Evolutionary conservation across 2,329 filamentous ascomycete species (phyloP).

Genomic region (Fusarium redolens): DNA sequence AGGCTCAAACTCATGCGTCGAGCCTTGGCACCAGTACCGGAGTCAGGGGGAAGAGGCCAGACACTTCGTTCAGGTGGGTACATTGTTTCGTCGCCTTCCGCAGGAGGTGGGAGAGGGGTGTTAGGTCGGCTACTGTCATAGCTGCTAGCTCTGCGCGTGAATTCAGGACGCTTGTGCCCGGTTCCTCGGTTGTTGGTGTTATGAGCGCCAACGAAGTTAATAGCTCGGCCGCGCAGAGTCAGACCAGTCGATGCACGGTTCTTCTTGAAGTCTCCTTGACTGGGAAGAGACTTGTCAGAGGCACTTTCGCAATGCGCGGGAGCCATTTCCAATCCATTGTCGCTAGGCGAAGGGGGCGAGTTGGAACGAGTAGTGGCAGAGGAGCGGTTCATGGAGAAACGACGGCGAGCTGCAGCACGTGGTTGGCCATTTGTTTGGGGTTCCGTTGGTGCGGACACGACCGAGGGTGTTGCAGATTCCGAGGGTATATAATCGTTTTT

Average conservation of each 20-base stretch:
- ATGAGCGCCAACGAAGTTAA: conserved; percentile 58
- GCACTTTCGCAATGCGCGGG: conserved; percentile 41
- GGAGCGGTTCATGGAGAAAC: conserved; percentile 61
- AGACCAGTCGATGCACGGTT: conserved; percentile 63
- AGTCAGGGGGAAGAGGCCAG: conserved; percentile 72
- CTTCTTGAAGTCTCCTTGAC: conserved; percentile 62
- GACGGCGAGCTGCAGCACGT: conserved; percentile 47
- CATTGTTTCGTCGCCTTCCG: conserved; percentile 42
- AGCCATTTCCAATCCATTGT: conserved; percentile 58
- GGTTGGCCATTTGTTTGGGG: conserved; percentile 47
- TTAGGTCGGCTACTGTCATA: conserved; percentile 55
- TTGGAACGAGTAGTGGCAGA: conserved; percentile 60
- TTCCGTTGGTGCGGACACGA: conserved; percentile 40
- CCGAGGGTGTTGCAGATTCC: conserved; percentile 43
- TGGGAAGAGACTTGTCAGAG: conserved; percentile 52
- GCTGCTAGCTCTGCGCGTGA: conserved; percentile 59
- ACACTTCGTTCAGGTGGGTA: conserved; percentile 58
- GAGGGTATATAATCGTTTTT: conserved; percentile 36
- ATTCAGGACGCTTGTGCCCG: conserved; percentile 39
- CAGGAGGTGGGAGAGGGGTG: conserved; percentile 33
- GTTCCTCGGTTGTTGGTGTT: conserved; percentile 33
- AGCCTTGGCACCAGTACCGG: conserved; percentile 80
- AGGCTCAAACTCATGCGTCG: conserved; percentile 80
- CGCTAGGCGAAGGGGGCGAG: conserved; percentile 61
- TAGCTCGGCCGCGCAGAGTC: conserved; percentile 58